Conservation (phyloP, 108 stramenopile genomes). For the Conticribra weissflogii region DNA sequence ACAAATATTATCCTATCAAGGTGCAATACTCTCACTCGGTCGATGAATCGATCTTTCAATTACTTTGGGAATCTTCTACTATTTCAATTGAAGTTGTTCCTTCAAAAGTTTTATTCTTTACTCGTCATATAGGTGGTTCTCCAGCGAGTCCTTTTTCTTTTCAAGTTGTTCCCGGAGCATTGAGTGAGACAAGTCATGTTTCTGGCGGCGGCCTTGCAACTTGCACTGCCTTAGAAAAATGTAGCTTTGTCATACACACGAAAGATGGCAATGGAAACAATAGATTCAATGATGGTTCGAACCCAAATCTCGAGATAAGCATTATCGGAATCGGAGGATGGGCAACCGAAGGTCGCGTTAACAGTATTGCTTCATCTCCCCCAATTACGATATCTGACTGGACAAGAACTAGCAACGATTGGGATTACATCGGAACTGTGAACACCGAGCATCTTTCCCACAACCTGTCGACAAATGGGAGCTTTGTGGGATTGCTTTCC, state of each 20-base stretch:
- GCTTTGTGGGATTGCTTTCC: constrained; percentile 3
- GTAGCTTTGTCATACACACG: constrained; percentile 62
- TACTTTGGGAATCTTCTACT: constrained; percentile 48
- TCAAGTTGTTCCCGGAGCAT: constrained; percentile 27
- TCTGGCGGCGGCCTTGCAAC: constrained; percentile 53
- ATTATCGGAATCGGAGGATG: constrained; percentile 73
- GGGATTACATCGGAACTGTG: constrained; percentile 32
- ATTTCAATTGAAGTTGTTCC: constrained; percentile 48
- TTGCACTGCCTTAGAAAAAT: constrained; percentile 60
- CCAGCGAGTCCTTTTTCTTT: constrained; percentile 48
- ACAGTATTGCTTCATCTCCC: constrained; percentile 33
- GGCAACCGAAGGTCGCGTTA: constrained; percentile 65
- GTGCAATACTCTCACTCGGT: constrained; percentile 55
- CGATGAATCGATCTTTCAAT: constrained; percentile 52
- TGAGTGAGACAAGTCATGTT: constrained; percentile 44
- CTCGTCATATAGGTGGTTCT: constrained; percentile 53
- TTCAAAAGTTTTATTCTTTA: constrained; percentile 51
- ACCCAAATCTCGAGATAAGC: constrained; percentile 50
- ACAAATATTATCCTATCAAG: constrained; percentile 46
- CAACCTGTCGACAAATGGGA: no score
- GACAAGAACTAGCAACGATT: constrained; percentile 23
- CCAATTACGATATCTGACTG: constrained; percentile 10
- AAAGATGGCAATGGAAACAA: constrained; percentile 60
- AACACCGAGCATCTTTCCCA: constrained; percentile 10
- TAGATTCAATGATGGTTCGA: constrained; percentile 61